Base-by-base conservation (phyloP, 2,329 filamentous ascomycete genomes). In the Arthrobotrys entomopaga region DNA sequence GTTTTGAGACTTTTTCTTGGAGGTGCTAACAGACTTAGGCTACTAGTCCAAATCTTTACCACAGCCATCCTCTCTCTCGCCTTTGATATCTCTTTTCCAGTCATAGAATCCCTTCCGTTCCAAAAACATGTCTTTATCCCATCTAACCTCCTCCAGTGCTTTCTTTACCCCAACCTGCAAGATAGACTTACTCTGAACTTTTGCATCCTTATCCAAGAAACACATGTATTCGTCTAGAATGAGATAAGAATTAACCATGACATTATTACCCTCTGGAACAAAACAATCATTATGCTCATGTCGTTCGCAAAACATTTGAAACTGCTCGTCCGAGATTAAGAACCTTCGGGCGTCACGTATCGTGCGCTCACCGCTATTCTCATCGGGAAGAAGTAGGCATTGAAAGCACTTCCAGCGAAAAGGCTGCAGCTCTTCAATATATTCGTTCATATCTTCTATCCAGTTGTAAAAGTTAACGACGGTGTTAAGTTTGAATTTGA, bases 401-500 rank as follows among this genome's bases (percentile, higher is more conserved):
- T 87, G 85, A 77, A 87, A 88, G 26, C 81, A 82, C 77, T 87
- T 87, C 85, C 85, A 65, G 10, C 61, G 13, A n/a, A 65, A 65
- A 1, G 61, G 64, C n/a, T 59, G 53, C 24, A 67, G 20, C 26
- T 59, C 64, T 29, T 59, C 15, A 6, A 87, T 81, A 2, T 75
- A 77, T 13, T 67, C 77, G 46, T 80, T 81, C 84, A 85, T 86
- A 73, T 85, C 83, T 78, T 87, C 85, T 1, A 83, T 60, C 78
- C 80, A 84, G 76, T 87, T 87, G 57, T 83, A 79, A 1, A 76
- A 79, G 77, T 82, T 83, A 2, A 87, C 82, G 0, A 87, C 85
- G 0, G 86, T 87, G 79, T 87, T 87, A 58, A 87, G 78, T 80
- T 87, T 87, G 81, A 87, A 87, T 79, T 83, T 85, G 78, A 87